A percentile compares a stretch with the other conserved stretches of the same genome.
These are phyloP conservation scores for Carpinus viminea DNA, from an alignment of 306 rosid genomes.

Conservation along the genomic window DNA sequence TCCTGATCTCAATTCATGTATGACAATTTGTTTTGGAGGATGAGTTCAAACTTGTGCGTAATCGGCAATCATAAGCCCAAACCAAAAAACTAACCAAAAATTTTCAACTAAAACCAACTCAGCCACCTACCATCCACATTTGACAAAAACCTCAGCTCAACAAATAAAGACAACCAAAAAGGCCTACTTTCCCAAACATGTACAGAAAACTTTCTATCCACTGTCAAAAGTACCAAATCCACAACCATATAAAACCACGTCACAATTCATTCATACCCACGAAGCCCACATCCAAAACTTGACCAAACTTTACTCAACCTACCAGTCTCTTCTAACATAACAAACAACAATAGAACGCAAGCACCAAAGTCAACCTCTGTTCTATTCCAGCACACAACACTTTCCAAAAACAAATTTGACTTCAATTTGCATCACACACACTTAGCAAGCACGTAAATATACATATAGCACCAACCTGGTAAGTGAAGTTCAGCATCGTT, in stretches of 20 bases:
- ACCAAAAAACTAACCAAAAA: background rate
- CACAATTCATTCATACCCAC: background rate
- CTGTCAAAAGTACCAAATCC: constrained; percentile 7
- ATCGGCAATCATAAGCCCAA: background rate
- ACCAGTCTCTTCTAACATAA: background rate
- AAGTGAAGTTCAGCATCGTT: constrained; percentile 69
- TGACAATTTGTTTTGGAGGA: background rate
- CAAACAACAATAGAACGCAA: constrained; percentile 12
- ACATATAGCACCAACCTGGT: constrained; percentile 59
- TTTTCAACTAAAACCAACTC: background rate
- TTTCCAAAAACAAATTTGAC: constrained; percentile 15
- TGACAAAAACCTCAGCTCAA: constrained; percentile 19
- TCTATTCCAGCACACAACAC: background rate
- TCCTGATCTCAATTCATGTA: background rate
- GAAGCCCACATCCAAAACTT: constrained; percentile 1
- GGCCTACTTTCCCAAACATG: background rate
- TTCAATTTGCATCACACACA: background rate
- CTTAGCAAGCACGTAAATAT: background rate
- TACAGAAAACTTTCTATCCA: background rate
- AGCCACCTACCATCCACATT: constrained; percentile 13
- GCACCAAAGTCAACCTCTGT: constrained; percentile 24
- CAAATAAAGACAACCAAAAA: background rate
- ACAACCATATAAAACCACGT: background rate
- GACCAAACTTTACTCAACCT: constrained; percentile 14
- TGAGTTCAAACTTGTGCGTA: background rate